Conservation (phyloP, 257 asterid genomes). For the Jasminum sambac region DNA sequence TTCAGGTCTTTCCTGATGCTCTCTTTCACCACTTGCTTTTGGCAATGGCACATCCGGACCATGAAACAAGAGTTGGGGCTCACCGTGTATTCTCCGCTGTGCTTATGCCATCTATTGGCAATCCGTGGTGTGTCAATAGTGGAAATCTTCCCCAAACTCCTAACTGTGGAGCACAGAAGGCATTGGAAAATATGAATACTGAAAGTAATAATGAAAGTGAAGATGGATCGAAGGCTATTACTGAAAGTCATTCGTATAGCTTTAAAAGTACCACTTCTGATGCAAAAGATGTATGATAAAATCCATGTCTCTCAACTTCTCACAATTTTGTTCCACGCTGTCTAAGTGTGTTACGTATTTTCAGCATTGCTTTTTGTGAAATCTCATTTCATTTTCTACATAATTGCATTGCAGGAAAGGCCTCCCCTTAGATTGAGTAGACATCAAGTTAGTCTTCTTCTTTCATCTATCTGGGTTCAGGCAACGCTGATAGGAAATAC, state of each 20-base stretch:
- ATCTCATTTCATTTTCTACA: not conserved
- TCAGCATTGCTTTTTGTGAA: not conserved
- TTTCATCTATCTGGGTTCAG: conserved; percentile 54
- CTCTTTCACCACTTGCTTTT: conserved; percentile 52
- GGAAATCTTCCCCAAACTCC: conserved; percentile 28
- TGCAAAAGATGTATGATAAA: conserved; percentile 30
- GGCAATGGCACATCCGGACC: conserved; percentile 55
- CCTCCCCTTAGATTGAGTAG: conserved; percentile 48
- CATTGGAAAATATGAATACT: conserved; percentile 28
- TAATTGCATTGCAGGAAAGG: conserved; percentile 32
- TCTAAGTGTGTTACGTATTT: not conserved
- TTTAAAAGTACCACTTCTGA: conserved; percentile 26
- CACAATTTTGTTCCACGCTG: conserved; percentile 6
- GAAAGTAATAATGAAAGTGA: conserved; percentile 33
- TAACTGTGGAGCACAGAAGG: conserved; percentile 27
- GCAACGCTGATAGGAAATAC: conserved; percentile 41
- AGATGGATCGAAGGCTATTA: conserved; percentile 17
- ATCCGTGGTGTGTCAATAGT: conserved; percentile 28
- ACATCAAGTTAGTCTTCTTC: conserved; percentile 53
- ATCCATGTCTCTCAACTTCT: not conserved
- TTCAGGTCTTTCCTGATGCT: conserved; percentile 53
- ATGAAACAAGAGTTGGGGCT: conserved; percentile 46
- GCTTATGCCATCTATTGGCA: conserved; percentile 44
- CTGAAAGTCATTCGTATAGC: conserved; percentile 34
- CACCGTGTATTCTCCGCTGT: conserved; percentile 48